phyloP scores from a whole-genome alignment of 345 rosid genomes.

The Eucalyptus caleyi region DNA sequence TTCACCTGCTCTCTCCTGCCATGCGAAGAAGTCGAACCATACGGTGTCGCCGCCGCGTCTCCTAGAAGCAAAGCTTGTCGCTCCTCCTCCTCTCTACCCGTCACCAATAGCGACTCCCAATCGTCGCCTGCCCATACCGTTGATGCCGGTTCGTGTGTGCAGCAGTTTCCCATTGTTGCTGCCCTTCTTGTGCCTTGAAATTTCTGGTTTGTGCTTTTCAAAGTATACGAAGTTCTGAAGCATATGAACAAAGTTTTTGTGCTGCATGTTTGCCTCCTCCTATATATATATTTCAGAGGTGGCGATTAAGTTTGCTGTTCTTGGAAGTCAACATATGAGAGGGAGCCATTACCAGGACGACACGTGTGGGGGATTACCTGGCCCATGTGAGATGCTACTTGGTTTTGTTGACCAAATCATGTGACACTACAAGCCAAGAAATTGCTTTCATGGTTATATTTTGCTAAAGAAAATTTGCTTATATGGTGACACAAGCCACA shows the following conservation, averaged over 20 bases:
- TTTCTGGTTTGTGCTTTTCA: neutral
- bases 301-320: neutral
- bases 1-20: slow-evolving; percentile 23
- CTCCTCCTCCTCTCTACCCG: neutral
- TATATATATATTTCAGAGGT: neutral
- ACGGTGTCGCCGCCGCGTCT: neutral
- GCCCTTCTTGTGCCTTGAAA: neutral
- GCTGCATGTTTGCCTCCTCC: neutral
- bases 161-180: slow-evolving; percentile 1
- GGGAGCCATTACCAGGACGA: neutral
- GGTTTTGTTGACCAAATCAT: neutral
- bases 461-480: neutral
- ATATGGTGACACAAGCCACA: neutral
- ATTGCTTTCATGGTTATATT: neutral
- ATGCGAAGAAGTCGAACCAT: neutral
- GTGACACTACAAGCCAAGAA: neutral
- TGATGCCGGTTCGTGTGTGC: neutral
- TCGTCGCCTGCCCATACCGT: neutral
- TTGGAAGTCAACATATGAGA: neutral
- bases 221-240: neutral
- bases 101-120: neutral
- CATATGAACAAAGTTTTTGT: neutral
- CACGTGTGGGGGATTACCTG: neutral
- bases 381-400: neutral
- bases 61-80: neutral